These are phyloP conservation scores for Trichoderma breve DNA, from an alignment of 2,329 filamentous ascomycete genomes.

Conservation along the genomic window DNA sequence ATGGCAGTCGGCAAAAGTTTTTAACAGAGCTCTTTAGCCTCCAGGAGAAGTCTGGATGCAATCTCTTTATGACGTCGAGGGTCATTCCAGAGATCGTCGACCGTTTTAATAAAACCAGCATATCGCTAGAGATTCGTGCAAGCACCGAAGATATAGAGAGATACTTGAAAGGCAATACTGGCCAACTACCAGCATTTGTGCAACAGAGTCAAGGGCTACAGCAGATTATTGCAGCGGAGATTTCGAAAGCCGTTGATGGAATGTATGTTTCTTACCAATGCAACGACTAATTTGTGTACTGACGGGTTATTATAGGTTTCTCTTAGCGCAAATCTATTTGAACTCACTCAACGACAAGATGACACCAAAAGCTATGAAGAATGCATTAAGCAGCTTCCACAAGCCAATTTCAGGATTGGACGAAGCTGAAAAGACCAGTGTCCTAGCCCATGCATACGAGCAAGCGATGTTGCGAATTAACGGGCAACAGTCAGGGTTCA, in stretches of 20 bases:
- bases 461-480: conserved; percentile 4
- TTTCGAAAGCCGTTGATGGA: not conserved
- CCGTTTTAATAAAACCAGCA: not conserved
- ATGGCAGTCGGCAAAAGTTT: not conserved
- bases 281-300: not conserved
- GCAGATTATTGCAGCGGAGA: not conserved
- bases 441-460: not conserved
- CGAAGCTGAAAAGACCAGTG: not conserved
- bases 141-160: not conserved
- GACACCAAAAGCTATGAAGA: not conserved
- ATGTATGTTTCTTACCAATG: not conserved
- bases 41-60: not conserved
- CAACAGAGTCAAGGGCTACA: not conserved
- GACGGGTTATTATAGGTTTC: not conserved
- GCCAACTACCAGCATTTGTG: not conserved
- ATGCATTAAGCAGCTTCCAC: not conserved
- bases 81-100: not conserved
- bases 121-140: not conserved
- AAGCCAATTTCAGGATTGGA: not conserved
- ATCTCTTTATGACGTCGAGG: conserved; percentile 24
- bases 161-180: not conserved
- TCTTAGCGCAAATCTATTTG: not conserved
- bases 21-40: not conserved
- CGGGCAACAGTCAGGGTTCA: not conserved
- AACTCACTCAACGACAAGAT: not conserved